Percentiles rank a stretch among this genome's conserved stretches.
Evolutionary conservation across 345 rosid genomes (phyloP).

Genomic region (Gossypioides kirkii): DNA sequence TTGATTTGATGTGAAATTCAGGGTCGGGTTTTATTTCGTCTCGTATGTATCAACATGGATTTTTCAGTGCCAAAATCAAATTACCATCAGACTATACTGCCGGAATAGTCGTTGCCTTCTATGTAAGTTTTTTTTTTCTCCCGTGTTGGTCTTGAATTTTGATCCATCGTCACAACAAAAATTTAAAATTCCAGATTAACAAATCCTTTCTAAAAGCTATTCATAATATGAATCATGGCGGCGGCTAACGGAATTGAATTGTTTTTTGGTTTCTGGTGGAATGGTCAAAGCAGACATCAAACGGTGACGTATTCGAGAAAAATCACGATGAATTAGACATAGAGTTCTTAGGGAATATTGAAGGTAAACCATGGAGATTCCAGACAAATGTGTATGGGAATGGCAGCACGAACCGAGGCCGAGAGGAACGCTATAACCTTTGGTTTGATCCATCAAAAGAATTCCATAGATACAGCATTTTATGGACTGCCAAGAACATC

Average conservation of each 20-base stretch:
- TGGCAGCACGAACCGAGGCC: constrained; percentile 76
- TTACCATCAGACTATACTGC: constrained; percentile 81
- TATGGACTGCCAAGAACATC: constrained; percentile 66
- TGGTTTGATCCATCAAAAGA: constrained; percentile 93
- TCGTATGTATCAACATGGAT: constrained; percentile 71
- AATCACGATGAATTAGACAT: constrained; percentile 88
- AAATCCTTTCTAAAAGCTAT: background rate
- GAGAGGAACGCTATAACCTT: constrained; percentile 92
- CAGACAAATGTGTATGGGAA: constrained; percentile 91
- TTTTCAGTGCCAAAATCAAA: constrained; percentile 85
- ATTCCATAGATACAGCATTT: constrained; percentile 82
- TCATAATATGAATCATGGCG: background rate
- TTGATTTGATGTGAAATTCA: background rate
- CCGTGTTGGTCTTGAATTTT: background rate
- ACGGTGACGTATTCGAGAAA: constrained; percentile 74
- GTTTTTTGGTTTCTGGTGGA: background rate
- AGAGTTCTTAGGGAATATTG: constrained; percentile 81
- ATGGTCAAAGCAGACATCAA: constrained; percentile 57
- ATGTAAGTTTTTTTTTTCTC: constrained; percentile 36
- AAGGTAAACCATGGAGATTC: constrained; percentile 88
- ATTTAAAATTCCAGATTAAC: background rate
- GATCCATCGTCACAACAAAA: background rate
- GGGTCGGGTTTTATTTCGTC: constrained; percentile 93
- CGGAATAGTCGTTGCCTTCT: constrained; percentile 83
- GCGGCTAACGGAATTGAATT: background rate